phyloP scores from a whole-genome alignment of 2,329 filamentous ascomycete genomes.

The Byssoonygena ceratinophila region DNA sequence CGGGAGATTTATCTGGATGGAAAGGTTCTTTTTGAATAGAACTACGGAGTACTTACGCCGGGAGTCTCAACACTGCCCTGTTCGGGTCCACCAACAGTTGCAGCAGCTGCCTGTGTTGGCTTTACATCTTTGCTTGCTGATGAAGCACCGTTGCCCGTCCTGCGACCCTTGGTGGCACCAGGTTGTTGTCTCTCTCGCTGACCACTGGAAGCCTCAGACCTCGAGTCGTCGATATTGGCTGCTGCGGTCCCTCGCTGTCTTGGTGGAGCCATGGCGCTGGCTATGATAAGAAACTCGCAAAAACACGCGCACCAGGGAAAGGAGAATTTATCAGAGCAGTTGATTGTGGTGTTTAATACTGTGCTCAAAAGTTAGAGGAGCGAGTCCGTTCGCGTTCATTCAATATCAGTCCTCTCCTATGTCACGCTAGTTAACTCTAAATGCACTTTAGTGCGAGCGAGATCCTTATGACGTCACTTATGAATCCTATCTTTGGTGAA shows the following conservation, averaged over 20 bases:
- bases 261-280: constrained; percentile 25
- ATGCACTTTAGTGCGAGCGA: background rate
- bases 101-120: constrained; percentile 18
- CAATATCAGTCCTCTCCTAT: no score
- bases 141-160: constrained; percentile 20
- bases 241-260: constrained; percentile 31
- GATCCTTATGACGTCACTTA: background rate
- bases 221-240: constrained; percentile 35
- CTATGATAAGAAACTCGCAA: background rate
- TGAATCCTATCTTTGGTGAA: background rate
- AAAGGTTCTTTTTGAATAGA: background rate
- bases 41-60: constrained; percentile 25
- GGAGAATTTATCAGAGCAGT: background rate
- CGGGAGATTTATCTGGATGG: no score
- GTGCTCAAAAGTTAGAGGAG: no score
- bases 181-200: constrained; percentile 30
- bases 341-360: no score
- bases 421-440: no score
- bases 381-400: no score
- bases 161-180: constrained; percentile 26
- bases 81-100: constrained; percentile 15
- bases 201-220: constrained; percentile 40
- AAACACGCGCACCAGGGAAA: background rate
- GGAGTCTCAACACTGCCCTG: constrained; percentile 17
- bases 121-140: constrained; percentile 21